Percentiles rank a stretch among this genome's conserved stretches.
Evolutionary conservation across 2,329 filamentous ascomycete species (phyloP).

Genomic region (Diaporthe aspalathi): DNA sequence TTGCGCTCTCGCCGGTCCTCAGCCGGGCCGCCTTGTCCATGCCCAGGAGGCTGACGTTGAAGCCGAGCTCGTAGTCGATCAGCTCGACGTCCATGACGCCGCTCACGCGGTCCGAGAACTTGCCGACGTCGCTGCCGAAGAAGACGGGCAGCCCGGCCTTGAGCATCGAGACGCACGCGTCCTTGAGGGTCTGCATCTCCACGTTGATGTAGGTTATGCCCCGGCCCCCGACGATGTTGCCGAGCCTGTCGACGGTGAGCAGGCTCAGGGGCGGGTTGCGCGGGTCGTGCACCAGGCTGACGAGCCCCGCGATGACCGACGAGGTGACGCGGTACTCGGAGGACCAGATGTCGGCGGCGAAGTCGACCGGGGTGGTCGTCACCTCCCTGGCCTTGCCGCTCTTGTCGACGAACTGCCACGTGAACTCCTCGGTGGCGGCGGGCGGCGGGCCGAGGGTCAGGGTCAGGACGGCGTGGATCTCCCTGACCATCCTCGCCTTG

Average conservation of each 20-base stretch:
- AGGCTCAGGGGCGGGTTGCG: slow-evolving; percentile 79
- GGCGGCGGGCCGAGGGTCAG: slow-evolving; percentile 86
- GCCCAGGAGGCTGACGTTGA: slow-evolving; percentile 78
- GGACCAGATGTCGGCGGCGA: slow-evolving; percentile 76
- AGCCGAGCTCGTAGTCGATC: slow-evolving; percentile 85
- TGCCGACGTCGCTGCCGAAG: slow-evolving; percentile 89
- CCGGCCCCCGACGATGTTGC: slow-evolving; percentile 83
- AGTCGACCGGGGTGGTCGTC: slow-evolving; percentile 74
- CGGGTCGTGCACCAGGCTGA: slow-evolving; percentile 88
- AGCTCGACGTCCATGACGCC: slow-evolving; percentile 86
- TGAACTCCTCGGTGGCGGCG: slow-evolving; percentile 74
- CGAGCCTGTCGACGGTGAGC: slow-evolving; percentile 81
- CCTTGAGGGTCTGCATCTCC: slow-evolving; percentile 77
- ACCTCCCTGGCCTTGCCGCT: slow-evolving; percentile 72
- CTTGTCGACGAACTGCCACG: slow-evolving; percentile 83
- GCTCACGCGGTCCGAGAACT: slow-evolving; percentile 74
- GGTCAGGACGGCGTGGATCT: slow-evolving; percentile 85
- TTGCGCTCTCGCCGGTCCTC: slow-evolving; percentile 78
- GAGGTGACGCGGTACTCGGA: slow-evolving; percentile 68
- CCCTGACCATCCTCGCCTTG: slow-evolving; percentile 81
- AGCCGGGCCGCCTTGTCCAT: slow-evolving; percentile 83
- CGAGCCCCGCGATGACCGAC: slow-evolving; percentile 73
- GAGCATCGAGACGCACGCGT: slow-evolving; percentile 80
- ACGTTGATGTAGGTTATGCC: slow-evolving; percentile 87
- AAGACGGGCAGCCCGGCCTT: slow-evolving; percentile 83